Evolutionary conservation across 2,329 filamentous ascomycete genomes (phyloP), one percentile per base, ranked within the genome.

Genomic region (Alternaria ventricosa): DNA sequence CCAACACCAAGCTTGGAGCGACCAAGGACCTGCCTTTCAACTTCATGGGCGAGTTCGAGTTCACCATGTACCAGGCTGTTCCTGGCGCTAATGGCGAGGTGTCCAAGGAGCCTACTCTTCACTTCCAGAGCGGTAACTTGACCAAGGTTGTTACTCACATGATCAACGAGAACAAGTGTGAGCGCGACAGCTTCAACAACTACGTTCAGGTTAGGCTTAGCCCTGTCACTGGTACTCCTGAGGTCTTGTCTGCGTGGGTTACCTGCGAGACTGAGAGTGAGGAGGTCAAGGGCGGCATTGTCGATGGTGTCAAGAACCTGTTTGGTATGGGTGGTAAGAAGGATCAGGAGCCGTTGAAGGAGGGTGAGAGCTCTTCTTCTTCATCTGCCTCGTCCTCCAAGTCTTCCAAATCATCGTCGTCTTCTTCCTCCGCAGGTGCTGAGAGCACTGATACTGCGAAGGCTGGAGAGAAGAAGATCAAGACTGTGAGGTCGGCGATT

Each of bases 311-410:
- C 69, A 99, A 99, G 86, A 96, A 94, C 68, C 88, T 97, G 66
- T 96, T 99, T 76, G 96, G 96, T 6, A 94, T 98, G 77, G 96
- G 95, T 25, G 92, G 92, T 75, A 93, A 93, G 82, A 97, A 97
- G 67, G 92, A 95, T 60, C 92, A 97, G 81, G 86, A 87, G 66
- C 83, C 87, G 8, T 76, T 97, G 33, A 86, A 88, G 63, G 91
- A 90, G 53, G 79, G 69, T 30, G 78, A 79, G 56, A 75, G 71
- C 63, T 70, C 73, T 66, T 74, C 74, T 20, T 77, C 78, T 49
- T 86, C 87, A 5, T 61, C 83, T 22, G 78, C 54, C 69, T 61
- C 83, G 20, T 78, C 54, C 69, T 78, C 69, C 79, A 67, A 84
- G 11, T 80, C 82, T 12, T 70, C 71, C 20, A 55, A 86, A 28